Conservation (phyloP, 768 basidiomycete species). For the Chalciporus piperatus region DNA sequence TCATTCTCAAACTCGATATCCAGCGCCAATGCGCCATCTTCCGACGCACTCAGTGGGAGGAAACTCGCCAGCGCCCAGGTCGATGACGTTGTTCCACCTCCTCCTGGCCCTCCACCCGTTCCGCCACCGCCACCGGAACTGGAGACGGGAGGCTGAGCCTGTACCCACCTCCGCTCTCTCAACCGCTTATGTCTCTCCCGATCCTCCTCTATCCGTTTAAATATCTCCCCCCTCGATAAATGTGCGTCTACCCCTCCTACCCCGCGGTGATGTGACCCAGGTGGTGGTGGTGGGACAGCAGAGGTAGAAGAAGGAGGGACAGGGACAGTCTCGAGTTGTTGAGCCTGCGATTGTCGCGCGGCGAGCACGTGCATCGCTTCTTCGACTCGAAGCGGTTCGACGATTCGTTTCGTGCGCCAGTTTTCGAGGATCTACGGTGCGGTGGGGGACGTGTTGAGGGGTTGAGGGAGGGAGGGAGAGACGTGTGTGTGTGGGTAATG, state of each 20-base stretch:
- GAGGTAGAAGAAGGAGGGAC: not conserved
- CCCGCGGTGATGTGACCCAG: constrained; percentile 3
- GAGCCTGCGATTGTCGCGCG: constrained; percentile 36
- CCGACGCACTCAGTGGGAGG: constrained; percentile 40
- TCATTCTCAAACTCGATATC: constrained; percentile 89
- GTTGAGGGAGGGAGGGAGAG: not conserved
- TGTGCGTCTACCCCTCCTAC: constrained; percentile 7
- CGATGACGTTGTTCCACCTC: not conserved
- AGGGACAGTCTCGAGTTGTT: constrained; percentile 6
- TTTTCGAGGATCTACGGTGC: constrained; percentile 84
- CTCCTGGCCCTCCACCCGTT: not conserved
- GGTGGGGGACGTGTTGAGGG: not conserved
- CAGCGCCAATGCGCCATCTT: constrained; percentile 50
- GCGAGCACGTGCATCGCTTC: constrained; percentile 59
- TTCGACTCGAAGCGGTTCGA: constrained; percentile 78
- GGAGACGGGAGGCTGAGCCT: constrained; percentile 47
- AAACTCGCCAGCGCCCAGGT: constrained; percentile 21
- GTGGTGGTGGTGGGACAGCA: constrained; percentile 17
- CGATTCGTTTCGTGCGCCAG: constrained; percentile 81
- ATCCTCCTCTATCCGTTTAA: constrained; percentile 89
- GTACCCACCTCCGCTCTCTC: constrained; percentile 90
- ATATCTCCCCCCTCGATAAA: constrained; percentile 65
- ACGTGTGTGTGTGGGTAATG: too few relatives aligned
- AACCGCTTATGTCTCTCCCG: constrained; percentile 89
- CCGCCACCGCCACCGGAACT: not conserved